A percentile compares a stretch with the other conserved stretches of the same genome.
These are phyloP conservation scores for Codiaeum variegatum DNA, from an alignment of 441 rosid species.

Conservation along the genomic window DNA sequence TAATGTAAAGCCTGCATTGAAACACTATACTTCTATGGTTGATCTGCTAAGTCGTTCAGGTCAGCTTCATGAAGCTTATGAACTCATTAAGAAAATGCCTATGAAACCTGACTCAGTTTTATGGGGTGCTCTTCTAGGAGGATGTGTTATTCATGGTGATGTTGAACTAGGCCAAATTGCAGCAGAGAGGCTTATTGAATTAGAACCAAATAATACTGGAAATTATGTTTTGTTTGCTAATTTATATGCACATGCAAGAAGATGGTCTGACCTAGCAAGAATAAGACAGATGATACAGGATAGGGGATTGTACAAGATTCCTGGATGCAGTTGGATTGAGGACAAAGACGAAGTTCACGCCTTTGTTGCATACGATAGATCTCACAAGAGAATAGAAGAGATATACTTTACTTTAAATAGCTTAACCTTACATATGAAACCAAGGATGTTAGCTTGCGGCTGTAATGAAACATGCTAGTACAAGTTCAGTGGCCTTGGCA, in stretches of 20 bases:
- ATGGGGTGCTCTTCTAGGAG: slow-evolving; percentile 87
- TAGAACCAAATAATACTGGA: slow-evolving; percentile 63
- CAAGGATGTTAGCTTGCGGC: neutral
- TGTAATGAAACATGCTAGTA: neutral
- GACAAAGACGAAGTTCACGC: slow-evolving; percentile 21
- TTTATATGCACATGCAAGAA: slow-evolving; percentile 60
- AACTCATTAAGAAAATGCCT: slow-evolving; percentile 61
- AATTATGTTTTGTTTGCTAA: slow-evolving; percentile 68
- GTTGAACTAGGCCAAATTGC: slow-evolving; percentile 72
- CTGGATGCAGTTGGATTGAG: slow-evolving; percentile 36
- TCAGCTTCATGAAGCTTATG: slow-evolving; percentile 54
- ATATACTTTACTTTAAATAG: slow-evolving; percentile 41
- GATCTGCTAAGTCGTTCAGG: slow-evolving; percentile 85
- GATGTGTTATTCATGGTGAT: slow-evolving; percentile 67
- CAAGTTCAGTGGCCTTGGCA: slow-evolving; percentile 75
- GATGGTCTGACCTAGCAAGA: slow-evolving; percentile 45
- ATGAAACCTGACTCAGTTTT: slow-evolving; percentile 64
- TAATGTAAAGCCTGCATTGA: slow-evolving; percentile 57
- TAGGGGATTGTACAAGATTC: slow-evolving; percentile 25
- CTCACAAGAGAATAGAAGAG: slow-evolving; percentile 35
- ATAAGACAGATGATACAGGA: slow-evolving; percentile 24
- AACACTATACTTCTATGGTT: slow-evolving; percentile 78
- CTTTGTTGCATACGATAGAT: slow-evolving; percentile 25
- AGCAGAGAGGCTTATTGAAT: slow-evolving; percentile 53
- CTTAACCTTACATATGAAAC: slow-evolving; percentile 42